A percentile compares a stretch with the other conserved stretches of the same genome.
Conservation (phyloP, 2,329 filamentous ascomycete species). For the Rhynchosporium graminicola region DNA sequence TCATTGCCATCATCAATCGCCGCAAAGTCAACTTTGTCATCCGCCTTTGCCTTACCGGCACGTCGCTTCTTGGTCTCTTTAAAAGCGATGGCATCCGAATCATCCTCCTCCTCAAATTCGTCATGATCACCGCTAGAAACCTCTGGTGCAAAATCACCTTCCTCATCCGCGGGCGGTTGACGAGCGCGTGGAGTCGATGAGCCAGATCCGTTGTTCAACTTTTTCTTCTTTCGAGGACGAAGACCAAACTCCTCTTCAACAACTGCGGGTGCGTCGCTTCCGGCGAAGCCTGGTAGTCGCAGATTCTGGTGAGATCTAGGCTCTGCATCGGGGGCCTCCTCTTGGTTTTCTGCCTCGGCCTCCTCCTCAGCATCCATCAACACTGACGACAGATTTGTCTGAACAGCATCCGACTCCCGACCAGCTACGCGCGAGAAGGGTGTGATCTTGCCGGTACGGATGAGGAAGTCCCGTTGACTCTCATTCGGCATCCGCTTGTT, state of each 20-base stretch:
- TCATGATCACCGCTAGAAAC: constrained; percentile 34
- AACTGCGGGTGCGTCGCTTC: constrained; percentile 45
- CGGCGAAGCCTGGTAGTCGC: constrained; percentile 70
- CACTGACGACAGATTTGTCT: constrained; percentile 73
- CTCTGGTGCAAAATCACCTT: constrained; percentile 40
- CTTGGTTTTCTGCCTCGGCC: constrained; percentile 45
- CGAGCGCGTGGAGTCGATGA: constrained; percentile 27
- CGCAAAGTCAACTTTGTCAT: constrained; percentile 40
- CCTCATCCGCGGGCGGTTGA: constrained; percentile 33
- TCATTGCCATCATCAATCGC: constrained; percentile 87
- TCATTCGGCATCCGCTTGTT: constrained; percentile 73
- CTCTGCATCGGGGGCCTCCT: constrained; percentile 45
- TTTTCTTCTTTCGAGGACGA: constrained; percentile 59
- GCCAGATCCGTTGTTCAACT: constrained; percentile 42
- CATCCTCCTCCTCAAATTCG: constrained; percentile 38
- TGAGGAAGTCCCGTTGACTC: constrained; percentile 83
- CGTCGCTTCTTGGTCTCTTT: constrained; percentile 43
- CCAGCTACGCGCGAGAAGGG: constrained; percentile 77
- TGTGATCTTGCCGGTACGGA: constrained; percentile 95
- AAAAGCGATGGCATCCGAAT: constrained; percentile 43
- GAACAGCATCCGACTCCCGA: constrained; percentile 55
- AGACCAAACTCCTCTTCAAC: constrained; percentile 57
- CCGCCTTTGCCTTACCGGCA: constrained; percentile 29
- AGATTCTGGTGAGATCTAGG: constrained; percentile 71
- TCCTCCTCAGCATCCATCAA: constrained; percentile 81